Evolutionary conservation across 164 flowering plant genomes (phyloP).

Genomic region (Magnolia kwangsiensis): DNA sequence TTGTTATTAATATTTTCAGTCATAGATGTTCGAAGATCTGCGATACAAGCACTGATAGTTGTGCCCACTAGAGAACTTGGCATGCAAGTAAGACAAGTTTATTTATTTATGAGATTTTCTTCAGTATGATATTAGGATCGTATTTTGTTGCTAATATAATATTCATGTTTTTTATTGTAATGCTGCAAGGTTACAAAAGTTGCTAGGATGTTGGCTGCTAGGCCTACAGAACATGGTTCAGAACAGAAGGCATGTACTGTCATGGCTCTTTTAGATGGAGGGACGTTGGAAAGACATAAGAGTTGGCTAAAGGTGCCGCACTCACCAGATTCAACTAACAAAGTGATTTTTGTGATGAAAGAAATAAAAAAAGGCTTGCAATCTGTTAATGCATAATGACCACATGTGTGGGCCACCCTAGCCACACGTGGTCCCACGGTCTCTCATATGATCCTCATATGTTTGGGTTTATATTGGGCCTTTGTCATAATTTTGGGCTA

Average conservation of each 20-base stretch:
- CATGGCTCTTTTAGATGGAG: slow-evolving; percentile 94
- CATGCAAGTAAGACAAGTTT: slow-evolving; percentile 60
- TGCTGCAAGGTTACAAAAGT: slow-evolving; percentile 73
- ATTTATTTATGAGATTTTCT: not conserved
- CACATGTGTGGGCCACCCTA: too few species aligned
- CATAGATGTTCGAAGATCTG: slow-evolving; percentile 51
- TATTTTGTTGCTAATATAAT: not conserved
- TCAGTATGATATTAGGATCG: not conserved
- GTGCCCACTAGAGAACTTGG: slow-evolving; percentile 98
- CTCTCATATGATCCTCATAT: too few species aligned
- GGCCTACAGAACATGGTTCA: slow-evolving; percentile 30
- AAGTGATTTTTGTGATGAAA: not conserved
- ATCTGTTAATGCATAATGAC: too few species aligned
- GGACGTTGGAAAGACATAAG: slow-evolving; percentile 78
- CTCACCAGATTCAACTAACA: slow-evolving; percentile 1
- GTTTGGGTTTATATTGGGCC: too few species aligned
- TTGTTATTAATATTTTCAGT: slow-evolving; percentile 66
- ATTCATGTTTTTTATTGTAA: not conserved
- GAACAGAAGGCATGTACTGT: slow-evolving; percentile 55
- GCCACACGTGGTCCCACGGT: too few species aligned
- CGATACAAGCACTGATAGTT: slow-evolving; percentile 83
- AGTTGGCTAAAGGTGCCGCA: slow-evolving; percentile 79
- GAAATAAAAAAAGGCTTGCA: not conserved
- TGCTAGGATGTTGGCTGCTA: slow-evolving; percentile 75
- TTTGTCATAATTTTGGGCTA: too few species aligned